Evolutionary conservation across 129 eudicot genomes (phyloP).

Genomic region (Solidago caesia): DNA sequence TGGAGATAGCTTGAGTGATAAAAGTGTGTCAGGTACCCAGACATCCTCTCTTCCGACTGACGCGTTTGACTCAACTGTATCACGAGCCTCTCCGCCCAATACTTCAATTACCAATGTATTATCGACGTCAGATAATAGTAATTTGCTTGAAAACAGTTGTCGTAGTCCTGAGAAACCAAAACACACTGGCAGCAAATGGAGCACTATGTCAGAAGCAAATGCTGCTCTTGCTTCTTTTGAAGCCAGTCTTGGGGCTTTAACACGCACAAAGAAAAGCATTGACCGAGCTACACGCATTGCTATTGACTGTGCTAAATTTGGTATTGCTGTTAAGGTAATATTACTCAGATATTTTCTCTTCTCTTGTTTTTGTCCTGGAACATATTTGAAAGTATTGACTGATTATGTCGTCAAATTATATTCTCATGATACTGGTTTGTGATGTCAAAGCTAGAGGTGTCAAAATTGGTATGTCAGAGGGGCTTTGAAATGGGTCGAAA

Average conservation of each 20-base stretch:
- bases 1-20: slow-evolving; percentile 41
- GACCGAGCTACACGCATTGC: slow-evolving; percentile 89
- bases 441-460: not conserved
- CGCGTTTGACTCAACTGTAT: slow-evolving; percentile 46
- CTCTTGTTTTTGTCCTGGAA: not conserved
- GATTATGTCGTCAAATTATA: not conserved
- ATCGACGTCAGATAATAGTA: slow-evolving; percentile 44
- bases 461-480: too few species aligned
- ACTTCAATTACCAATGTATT: slow-evolving; percentile 36
- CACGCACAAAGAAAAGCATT: slow-evolving; percentile 90
- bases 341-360: not conserved
- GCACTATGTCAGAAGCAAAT: slow-evolving; percentile 55
- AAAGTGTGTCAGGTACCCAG: slow-evolving; percentile 44
- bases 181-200: slow-evolving; percentile 45
- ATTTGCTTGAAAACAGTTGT: slow-evolving; percentile 43
- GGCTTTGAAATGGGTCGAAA: not conserved
- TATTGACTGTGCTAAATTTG: slow-evolving; percentile 89
- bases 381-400: not conserved
- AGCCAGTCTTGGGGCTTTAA: slow-evolving; percentile 55
- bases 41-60: slow-evolving; percentile 56
- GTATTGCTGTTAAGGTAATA: slow-evolving; percentile 80
- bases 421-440: not conserved
- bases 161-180: slow-evolving; percentile 41
- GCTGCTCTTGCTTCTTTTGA: slow-evolving; percentile 68
- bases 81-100: slow-evolving; percentile 52